A percentile compares a stretch with the other conserved stretches of the same genome.
Evolutionary conservation across 192 early-diverging fungal genomes (phyloP).

Genomic region (Dissophora globulifera): DNA sequence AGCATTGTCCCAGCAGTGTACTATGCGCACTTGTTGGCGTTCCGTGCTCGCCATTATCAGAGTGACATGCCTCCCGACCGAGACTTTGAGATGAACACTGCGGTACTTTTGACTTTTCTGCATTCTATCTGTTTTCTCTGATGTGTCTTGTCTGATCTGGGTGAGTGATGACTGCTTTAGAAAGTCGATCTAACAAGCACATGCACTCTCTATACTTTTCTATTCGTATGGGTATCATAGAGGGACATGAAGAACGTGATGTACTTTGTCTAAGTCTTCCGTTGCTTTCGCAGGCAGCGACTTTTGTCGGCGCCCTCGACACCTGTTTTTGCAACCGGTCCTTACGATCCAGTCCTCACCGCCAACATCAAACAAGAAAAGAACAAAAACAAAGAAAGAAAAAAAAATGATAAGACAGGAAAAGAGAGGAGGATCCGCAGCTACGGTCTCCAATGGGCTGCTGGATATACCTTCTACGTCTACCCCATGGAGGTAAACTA

Average conservation of each 20-base stretch:
- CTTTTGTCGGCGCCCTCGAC: too few relatives aligned
- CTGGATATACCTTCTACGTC: too few relatives aligned
- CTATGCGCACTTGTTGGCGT: constrained; percentile 55
- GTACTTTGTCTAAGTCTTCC: constrained; percentile 47
- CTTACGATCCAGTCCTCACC: too few relatives aligned
- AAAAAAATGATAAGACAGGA: neutral
- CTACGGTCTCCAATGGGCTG: too few relatives aligned
- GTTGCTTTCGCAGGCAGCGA: too few relatives aligned
- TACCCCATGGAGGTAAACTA: too few relatives aligned
- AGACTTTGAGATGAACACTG: constrained; percentile 2
- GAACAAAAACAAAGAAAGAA: constrained; percentile 4
- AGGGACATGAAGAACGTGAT: constrained; percentile 19
- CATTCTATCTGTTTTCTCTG: neutral
- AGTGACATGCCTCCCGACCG: constrained; percentile 16
- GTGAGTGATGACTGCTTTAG: neutral
- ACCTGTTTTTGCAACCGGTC: too few relatives aligned
- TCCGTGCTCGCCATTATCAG: constrained; percentile 53
- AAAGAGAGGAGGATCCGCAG: neutral
- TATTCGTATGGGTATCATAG: neutral
- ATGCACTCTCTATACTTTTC: too few relatives aligned
- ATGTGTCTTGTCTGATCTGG: neutral
- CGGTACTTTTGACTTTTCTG: neutral
- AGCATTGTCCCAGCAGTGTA: constrained; percentile 65
- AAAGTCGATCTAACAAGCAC: neutral
- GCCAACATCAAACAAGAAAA: constrained; percentile 8